These are phyloP conservation scores for Yamadazyma trypodendri DNA, from an alignment of 1,139 yeast genomes.

Conservation along the genomic window DNA sequence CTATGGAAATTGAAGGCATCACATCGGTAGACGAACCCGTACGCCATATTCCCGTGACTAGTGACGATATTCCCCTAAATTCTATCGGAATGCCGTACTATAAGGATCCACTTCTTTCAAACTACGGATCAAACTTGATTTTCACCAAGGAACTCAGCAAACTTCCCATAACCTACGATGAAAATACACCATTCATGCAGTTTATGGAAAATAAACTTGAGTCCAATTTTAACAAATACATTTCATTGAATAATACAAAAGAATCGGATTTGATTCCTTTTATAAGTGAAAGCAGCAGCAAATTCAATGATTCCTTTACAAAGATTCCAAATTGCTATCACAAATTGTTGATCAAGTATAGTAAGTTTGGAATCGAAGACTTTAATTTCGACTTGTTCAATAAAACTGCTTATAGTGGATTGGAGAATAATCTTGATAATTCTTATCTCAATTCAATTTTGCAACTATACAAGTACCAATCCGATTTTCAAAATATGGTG, in stretches of 20 bases:
- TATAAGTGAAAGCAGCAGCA: slow-evolving; percentile 61
- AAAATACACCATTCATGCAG: slow-evolving; percentile 52
- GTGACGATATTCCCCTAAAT: slow-evolving; percentile 57
- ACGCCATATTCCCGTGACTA: slow-evolving; percentile 19
- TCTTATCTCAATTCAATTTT: slow-evolving; percentile 77
- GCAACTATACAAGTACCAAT: slow-evolving; percentile 79
- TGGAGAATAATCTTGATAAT: slow-evolving; percentile 83
- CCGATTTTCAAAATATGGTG: slow-evolving; percentile 67
- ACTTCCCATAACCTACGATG: slow-evolving; percentile 46
- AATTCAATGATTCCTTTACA: slow-evolving; percentile 29
- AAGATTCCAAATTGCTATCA: slow-evolving; percentile 69
- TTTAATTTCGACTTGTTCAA: slow-evolving; percentile 89
- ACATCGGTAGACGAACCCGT: slow-evolving; percentile 36
- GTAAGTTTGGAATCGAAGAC: slow-evolving; percentile 90
- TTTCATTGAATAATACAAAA: slow-evolving; percentile 28
- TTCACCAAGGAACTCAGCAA: slow-evolving; percentile 55
- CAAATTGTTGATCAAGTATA: slow-evolving; percentile 74
- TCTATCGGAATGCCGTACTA: slow-evolving; percentile 86
- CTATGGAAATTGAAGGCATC: slow-evolving; percentile 47
- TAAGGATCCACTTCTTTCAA: slow-evolving; percentile 72
- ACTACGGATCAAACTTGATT: slow-evolving; percentile 66
- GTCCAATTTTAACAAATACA: slow-evolving; percentile 45
- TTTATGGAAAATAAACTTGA: slow-evolving; percentile 45
- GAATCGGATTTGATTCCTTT: slow-evolving; percentile 55
- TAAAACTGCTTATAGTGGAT: slow-evolving; percentile 72